Evolutionary conservation across 2,329 filamentous ascomycete genomes (phyloP).

Genomic region (Botrytis tulipae): DNA sequence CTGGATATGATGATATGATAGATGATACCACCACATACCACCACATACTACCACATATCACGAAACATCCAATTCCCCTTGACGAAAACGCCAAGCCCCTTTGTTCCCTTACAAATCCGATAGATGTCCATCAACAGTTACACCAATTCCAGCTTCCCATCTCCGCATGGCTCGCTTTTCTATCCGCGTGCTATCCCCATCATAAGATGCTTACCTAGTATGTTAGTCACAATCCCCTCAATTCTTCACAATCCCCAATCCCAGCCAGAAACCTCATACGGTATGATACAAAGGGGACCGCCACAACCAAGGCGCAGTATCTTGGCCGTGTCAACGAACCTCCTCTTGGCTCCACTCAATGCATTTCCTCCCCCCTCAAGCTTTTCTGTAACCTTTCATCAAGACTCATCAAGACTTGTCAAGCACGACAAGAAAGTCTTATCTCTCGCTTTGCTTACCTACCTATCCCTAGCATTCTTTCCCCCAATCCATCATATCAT

Average conservation of each 20-base stretch:
- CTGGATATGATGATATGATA: background rate
- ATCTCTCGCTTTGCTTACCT: constrained; percentile 8
- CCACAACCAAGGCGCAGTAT: constrained; percentile 14
- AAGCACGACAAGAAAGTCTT: constrained; percentile 9
- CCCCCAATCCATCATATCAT: background rate
- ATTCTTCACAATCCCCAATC: background rate
- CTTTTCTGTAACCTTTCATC: background rate
- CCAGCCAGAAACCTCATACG: background rate
- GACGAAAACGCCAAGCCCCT: constrained; percentile 18
- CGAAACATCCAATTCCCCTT: constrained; percentile 1
- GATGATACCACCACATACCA: background rate
- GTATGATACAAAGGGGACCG: background rate
- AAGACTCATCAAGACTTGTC: background rate
- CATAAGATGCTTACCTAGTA: background rate
- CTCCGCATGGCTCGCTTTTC: background rate
- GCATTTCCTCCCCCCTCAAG: background rate
- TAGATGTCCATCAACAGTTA: background rate
- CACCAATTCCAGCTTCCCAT: background rate
- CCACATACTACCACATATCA: too few relatives aligned
- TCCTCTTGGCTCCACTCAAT: constrained; percentile 20
- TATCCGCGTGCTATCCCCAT: constrained; percentile 13
- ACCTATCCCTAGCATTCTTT: background rate
- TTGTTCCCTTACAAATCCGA: constrained; percentile 11
- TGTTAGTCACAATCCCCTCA: constrained; percentile 3
- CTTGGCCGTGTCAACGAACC: constrained; percentile 6